Percentiles rank a stretch among this genome's conserved stretches.
These are phyloP conservation scores for Bromus sterilis DNA, from an alignment of 176 grass and related monocot genomes.

Conservation along the genomic window DNA sequence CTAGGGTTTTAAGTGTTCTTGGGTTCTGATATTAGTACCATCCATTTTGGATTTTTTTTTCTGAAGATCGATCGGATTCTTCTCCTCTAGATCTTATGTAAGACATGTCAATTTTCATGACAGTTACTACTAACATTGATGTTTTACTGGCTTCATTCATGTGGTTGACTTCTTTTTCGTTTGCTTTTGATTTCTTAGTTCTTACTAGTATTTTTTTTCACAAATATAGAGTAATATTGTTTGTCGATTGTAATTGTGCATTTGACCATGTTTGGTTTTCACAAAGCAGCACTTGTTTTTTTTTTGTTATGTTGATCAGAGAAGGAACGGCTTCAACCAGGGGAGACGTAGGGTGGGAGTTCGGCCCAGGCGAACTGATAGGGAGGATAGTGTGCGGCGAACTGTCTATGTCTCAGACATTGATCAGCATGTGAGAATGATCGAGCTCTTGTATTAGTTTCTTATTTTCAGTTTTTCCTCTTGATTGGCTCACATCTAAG, in stretches of 20 bases:
- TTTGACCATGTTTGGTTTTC: neutral
- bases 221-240: too few species aligned
- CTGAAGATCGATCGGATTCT: neutral
- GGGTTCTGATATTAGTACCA: neutral
- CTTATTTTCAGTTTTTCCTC: neutral
- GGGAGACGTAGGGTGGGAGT: conserved; percentile 38
- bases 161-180: neutral
- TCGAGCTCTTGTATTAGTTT: conserved; percentile 1
- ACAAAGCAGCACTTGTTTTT: neutral
- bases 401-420: conserved; percentile 94
- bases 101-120: neutral
- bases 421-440: conserved; percentile 77
- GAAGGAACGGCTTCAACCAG: conserved; percentile 56
- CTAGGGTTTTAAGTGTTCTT: conserved; percentile 19
- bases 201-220: too few species aligned
- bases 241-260: neutral
- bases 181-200: too few species aligned
- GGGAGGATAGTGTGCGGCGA: conserved; percentile 72
- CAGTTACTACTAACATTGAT: neutral
- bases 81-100: too few species aligned
- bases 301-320: conserved; percentile 7
- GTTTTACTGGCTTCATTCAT: neutral
- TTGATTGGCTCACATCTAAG: neutral
- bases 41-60: neutral
- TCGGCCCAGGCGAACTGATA: conserved; percentile 36